Percentiles rank a stretch among this genome's conserved stretches.
Evolutionary conservation across 371 early-diverging fungal genomes (phyloP).

Genomic region (Mortierella sp.): DNA sequence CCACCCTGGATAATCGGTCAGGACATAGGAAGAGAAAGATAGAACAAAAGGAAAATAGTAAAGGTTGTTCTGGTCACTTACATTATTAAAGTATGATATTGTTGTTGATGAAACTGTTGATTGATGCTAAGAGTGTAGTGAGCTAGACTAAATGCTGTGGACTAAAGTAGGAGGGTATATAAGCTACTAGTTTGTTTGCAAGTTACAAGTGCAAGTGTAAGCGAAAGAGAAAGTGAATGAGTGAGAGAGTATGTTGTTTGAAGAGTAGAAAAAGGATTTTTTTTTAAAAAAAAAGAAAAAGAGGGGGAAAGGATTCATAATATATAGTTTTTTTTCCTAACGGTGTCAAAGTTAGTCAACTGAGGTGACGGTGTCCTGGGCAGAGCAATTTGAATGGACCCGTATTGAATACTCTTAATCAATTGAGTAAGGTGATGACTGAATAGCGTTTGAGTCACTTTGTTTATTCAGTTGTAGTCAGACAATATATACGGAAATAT

Average conservation of each 20-base stretch:
- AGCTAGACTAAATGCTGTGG: background rate
- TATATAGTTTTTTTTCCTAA: slow-evolving; percentile 5
- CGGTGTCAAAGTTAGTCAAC: slow-evolving; percentile 2
- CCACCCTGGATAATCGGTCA: background rate
- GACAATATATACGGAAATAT: too few species aligned
- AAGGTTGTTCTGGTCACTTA: slow-evolving; percentile 2
- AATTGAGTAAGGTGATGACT: background rate
- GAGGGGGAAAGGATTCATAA: background rate
- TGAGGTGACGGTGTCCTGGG: slow-evolving; percentile 5
- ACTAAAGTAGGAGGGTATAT: background rate
- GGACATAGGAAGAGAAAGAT: background rate
- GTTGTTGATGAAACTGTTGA: background rate
- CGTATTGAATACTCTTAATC: background rate
- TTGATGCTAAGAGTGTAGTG: background rate
- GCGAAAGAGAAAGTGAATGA: background rate
- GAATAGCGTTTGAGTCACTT: background rate
- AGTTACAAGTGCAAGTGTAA: background rate
- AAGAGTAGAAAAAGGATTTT: background rate
- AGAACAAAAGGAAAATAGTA: background rate
- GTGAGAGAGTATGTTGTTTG: background rate
- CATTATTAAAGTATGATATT: slow-evolving; percentile 7
- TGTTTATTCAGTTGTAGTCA: background rate
- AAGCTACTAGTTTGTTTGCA: background rate
- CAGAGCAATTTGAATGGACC: background rate
- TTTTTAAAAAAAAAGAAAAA: background rate